A percentile compares a stretch with the other conserved stretches of the same genome.
phyloP scores from a whole-genome alignment of 805 yeast species.

The Kodamaea lidongshanica region DNA sequence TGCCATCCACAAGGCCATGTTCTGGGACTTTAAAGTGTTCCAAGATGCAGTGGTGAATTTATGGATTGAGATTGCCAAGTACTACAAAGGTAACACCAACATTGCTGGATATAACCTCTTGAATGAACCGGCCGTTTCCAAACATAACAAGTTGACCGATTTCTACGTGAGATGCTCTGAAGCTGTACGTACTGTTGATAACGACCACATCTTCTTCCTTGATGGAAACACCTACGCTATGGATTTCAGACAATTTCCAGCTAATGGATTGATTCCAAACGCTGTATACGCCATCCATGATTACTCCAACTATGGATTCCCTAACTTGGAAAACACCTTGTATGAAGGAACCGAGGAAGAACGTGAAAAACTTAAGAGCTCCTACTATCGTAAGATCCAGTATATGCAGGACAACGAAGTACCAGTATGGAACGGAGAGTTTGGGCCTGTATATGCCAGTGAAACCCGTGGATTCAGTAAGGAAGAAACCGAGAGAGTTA shows the following conservation, averaged over 20 bases:
- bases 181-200: slow-evolving; percentile 39
- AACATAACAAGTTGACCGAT: slow-evolving; percentile 34
- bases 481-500: slow-evolving; percentile 28
- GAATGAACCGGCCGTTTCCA: slow-evolving; percentile 46
- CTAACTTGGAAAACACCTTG: slow-evolving; percentile 23
- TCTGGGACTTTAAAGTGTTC: slow-evolving; percentile 45
- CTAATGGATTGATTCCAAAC: slow-evolving; percentile 27
- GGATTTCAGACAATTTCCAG: slow-evolving; percentile 45
- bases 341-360: slow-evolving; percentile 34
- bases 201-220: slow-evolving; percentile 43
- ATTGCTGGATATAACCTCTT: slow-evolving; percentile 52
- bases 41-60: slow-evolving; percentile 42
- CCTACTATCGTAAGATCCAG: slow-evolving; percentile 40
- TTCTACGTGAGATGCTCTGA: slow-evolving; percentile 36
- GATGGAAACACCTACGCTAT: slow-evolving; percentile 49
- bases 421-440: slow-evolving; percentile 52
- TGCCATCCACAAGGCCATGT: slow-evolving; percentile 40
- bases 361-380: slow-evolving; percentile 27
- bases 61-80: slow-evolving; percentile 41
- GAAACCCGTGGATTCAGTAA: slow-evolving; percentile 34
- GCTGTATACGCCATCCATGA: slow-evolving; percentile 49
- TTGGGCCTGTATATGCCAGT: slow-evolving; percentile 46
- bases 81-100: slow-evolving; percentile 43
- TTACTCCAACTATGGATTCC: slow-evolving; percentile 42
- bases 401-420: slow-evolving; percentile 34